Evolutionary conservation across 306 rosid genomes (phyloP), one percentile per base, ranked within the genome.

Genomic region (Malus fusca): DNA sequence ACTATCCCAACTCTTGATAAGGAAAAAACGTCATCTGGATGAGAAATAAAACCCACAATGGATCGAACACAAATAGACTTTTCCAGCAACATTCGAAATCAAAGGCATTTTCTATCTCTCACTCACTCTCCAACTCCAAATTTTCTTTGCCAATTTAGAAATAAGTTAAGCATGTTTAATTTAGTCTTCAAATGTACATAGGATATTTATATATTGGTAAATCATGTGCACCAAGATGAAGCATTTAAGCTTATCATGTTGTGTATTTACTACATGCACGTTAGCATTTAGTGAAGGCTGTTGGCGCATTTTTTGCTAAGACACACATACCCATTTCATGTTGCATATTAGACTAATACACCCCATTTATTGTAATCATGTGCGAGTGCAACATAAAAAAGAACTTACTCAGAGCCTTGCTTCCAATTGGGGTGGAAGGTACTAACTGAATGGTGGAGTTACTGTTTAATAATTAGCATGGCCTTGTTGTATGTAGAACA

Each of bases 191-290:
- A 72, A 77, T 56, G 70, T 44, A 19, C 61, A 48, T 48, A 6
- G 18, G 26, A 19, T 40, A 19, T 40, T 44, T 25, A 79, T 67
- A 37, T 76, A 30, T 40, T 51, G 67, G 81, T 28, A 48, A 48
- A 48, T 48, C 87, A 87, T 82, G 92, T 84, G 91, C 82, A 73
- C 66, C 48, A 78, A 85, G 31, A 78, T 63, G 67, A 85, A 75
- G 88, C 88, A 85, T 84, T 89, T 26, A 85, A 83, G 77, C 77
- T 79, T 48, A 60, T 82, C 92, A 81, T 82, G 90, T 83, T 84
- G 77, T 77, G 80, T 78, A 84, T 70, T 87, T 82, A 84, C 82
- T 90, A 81, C 90, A 33, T 62, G 77, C 85, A 84, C 85, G 88
- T 80, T 79, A 78, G 85, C 87, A 82, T 86, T 88, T 75, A 84